A percentile compares a stretch with the other conserved stretches of the same genome.
Conservation (phyloP, 1,284 basidiomycete genomes). For the Marasmius fiardii region DNA sequence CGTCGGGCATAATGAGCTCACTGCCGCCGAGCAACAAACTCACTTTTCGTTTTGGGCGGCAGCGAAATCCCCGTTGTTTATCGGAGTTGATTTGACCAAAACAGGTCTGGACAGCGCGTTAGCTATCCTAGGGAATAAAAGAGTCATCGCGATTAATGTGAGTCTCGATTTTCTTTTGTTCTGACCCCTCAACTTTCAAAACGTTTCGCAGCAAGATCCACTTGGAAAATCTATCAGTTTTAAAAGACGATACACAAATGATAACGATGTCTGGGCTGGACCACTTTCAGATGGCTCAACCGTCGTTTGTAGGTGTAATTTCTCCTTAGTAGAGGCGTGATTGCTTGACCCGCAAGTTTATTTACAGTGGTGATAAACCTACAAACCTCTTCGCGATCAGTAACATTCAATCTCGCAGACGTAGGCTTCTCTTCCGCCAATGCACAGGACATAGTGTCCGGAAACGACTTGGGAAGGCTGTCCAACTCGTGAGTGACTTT, state of each 20-base stretch:
- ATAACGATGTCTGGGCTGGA: slow-evolving; percentile 48
- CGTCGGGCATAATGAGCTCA: slow-evolving; percentile 43
- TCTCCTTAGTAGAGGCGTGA: neutral
- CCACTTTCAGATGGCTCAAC: slow-evolving; percentile 46
- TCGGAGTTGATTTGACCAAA: slow-evolving; percentile 39
- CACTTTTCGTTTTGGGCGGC: slow-evolving; percentile 51
- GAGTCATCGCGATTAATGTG: slow-evolving; percentile 42
- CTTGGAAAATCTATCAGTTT: slow-evolving; percentile 44
- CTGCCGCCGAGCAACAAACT: slow-evolving; percentile 39
- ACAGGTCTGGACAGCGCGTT: slow-evolving; percentile 24
- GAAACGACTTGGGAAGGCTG: slow-evolving; percentile 33
- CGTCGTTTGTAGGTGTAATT: slow-evolving; percentile 34
- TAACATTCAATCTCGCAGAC: slow-evolving; percentile 40
- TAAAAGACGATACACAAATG: slow-evolving; percentile 45
- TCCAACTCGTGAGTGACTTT: slow-evolving; percentile 30
- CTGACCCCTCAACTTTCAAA: neutral
- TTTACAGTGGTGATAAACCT: slow-evolving; percentile 41
- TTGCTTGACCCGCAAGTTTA: slow-evolving; percentile 4
- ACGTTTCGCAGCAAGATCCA: slow-evolving; percentile 39
- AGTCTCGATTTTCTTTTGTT: slow-evolving; percentile 11
- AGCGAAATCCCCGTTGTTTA: slow-evolving; percentile 43
- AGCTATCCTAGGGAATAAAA: slow-evolving; percentile 35
- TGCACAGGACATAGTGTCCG: slow-evolving; percentile 38
- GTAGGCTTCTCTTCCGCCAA: slow-evolving; percentile 37
- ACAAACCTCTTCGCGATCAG: slow-evolving; percentile 31